phyloP scores from a whole-genome alignment of 257 asterid genomes.

The Cordia subcordata region DNA sequence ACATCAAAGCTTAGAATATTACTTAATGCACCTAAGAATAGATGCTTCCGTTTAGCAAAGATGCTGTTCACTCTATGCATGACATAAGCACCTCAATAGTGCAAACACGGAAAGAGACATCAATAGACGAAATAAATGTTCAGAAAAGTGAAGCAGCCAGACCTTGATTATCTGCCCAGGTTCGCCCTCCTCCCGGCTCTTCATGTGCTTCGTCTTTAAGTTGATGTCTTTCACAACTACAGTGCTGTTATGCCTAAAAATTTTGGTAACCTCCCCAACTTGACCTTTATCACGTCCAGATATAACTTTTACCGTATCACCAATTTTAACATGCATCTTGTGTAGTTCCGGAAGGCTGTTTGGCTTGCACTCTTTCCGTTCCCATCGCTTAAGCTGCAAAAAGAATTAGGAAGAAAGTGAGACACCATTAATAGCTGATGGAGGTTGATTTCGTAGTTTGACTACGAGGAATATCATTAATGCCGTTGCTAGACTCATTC shows the following conservation, averaged over 20 bases:
- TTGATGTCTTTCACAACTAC: slow-evolving; percentile 64
- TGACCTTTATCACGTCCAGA: slow-evolving; percentile 91
- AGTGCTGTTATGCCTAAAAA: slow-evolving; percentile 74
- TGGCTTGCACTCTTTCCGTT: slow-evolving; percentile 89
- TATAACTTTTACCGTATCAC: slow-evolving; percentile 88
- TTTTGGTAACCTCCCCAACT: slow-evolving; percentile 64
- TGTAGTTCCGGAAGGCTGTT: slow-evolving; percentile 91
- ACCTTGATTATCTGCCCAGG: slow-evolving; percentile 93
- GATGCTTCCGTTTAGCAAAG: not conserved
- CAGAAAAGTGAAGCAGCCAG: slow-evolving; percentile 3
- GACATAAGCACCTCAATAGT: not conserved
- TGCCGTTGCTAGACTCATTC: no score
- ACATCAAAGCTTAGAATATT: slow-evolving; percentile 6
- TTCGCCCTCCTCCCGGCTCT: slow-evolving; percentile 76
- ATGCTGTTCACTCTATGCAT: not conserved
- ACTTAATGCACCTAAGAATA: not conserved
- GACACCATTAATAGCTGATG: not conserved
- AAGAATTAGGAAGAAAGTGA: not conserved
- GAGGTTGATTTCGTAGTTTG: not conserved
- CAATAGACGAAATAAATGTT: not conserved
- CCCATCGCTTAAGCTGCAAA: slow-evolving; percentile 84
- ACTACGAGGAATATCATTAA: no score
- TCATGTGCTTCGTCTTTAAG: slow-evolving; percentile 94
- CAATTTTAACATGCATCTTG: slow-evolving; percentile 88
- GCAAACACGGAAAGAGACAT: not conserved